Evolutionary conservation across 352 stramenopile genomes (phyloP).

Genomic region (Peronospora farinosa): DNA sequence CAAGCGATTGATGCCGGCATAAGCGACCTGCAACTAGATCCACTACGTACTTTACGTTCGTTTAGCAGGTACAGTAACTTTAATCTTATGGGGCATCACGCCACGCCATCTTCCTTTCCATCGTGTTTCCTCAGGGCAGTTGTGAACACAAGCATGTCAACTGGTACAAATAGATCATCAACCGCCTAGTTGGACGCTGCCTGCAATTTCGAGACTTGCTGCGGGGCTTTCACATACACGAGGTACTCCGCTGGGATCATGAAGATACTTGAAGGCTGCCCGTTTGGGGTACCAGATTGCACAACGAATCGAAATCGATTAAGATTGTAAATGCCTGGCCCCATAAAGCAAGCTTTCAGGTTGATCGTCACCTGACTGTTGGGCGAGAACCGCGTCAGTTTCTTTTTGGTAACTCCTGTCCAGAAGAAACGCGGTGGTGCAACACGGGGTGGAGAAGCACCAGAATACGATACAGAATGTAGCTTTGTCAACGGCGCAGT

Average conservation of each 20-base stretch:
- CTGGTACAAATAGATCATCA: conserved; percentile 25
- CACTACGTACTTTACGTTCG: conserved; percentile 1
- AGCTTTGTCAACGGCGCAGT: conserved; percentile 26
- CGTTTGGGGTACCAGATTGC: conserved; percentile 20
- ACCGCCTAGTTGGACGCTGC: conserved; percentile 17
- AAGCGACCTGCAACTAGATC: conserved; percentile 12
- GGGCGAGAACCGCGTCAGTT: conserved; percentile 42
- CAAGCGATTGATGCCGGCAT: conserved; percentile 36
- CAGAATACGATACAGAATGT: conserved; percentile 20
- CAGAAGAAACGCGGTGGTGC: conserved; percentile 72
- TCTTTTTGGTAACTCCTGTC: conserved; percentile 72
- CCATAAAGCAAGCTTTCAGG: conserved; percentile 69
- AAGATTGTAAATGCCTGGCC: conserved; percentile 70
- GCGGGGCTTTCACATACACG: conserved; percentile 47
- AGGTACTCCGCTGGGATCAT: conserved; percentile 75
- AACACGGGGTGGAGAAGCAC: conserved; percentile 8
- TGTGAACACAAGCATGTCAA: conserved; percentile 11
- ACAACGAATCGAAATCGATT: conserved; percentile 74
- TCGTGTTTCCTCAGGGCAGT: not conserved
- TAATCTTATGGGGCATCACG: conserved; percentile 10
- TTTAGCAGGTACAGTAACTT: conserved; percentile 22
- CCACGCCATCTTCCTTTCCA: too few relatives aligned
- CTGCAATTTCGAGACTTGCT: conserved; percentile 7
- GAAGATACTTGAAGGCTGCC: conserved; percentile 37
- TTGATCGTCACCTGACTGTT: conserved; percentile 41